Percentiles rank a stretch among this genome's conserved stretches.
Evolutionary conservation across 192 early-diverging fungal species (phyloP).

Genomic region (Geranomyces michiganensis): DNA sequence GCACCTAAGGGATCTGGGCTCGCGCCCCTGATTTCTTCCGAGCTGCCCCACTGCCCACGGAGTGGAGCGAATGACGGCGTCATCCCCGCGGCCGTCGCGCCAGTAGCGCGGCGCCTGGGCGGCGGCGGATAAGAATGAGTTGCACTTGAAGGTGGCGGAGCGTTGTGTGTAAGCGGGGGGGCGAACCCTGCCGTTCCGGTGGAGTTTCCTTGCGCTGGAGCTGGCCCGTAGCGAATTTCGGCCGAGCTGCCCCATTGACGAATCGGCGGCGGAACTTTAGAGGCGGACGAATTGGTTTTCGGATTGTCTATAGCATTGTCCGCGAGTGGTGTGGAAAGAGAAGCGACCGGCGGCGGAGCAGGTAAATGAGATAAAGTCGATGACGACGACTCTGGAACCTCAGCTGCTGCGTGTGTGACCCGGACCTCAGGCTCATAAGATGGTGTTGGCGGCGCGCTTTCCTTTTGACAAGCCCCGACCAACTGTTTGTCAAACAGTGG

Average conservation of each 20-base stretch:
- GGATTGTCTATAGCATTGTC: not conserved
- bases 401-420: not conserved
- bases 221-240: constrained; percentile 21
- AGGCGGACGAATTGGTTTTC: not conserved
- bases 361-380: not conserved
- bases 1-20: too few relatives aligned
- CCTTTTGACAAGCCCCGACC: not conserved
- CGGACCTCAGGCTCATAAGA: not conserved
- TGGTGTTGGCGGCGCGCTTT: not conserved
- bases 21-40: too few relatives aligned
- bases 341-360: not conserved
- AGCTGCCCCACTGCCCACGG: too few relatives aligned
- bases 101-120: constrained; percentile 1
- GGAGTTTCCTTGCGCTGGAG: not conserved
- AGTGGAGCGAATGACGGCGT: too few relatives aligned
- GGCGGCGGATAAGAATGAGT: not conserved
- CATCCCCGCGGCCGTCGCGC: not conserved
- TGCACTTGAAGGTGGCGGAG: not conserved
- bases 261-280: not conserved
- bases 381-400: not conserved
- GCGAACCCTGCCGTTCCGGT: too few relatives aligned
- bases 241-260: constrained; percentile 28
- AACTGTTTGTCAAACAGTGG: not conserved
- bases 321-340: not conserved
- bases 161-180: not conserved